Base-by-base conservation (phyloP, 2,329 filamentous ascomycete species). In the Talaromyces sp. region DNA sequence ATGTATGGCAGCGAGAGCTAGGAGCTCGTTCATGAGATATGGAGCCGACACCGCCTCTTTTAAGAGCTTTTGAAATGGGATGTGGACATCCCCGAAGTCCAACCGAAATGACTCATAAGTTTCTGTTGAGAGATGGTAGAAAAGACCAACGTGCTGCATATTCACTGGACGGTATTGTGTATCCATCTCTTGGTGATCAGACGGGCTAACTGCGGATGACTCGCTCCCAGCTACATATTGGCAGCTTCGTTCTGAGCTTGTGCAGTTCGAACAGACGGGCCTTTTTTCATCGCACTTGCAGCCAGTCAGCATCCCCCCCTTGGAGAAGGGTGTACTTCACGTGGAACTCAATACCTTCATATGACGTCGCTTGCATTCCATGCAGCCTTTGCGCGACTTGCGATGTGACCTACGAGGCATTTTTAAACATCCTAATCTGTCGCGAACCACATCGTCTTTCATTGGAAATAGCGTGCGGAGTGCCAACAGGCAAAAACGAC, bases 11-110 rank as follows among this genome's bases (percentile, higher is more conserved):
- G 57, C 33, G 27, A 59, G 40, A n/a, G 50, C 57, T 23, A 59
- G 50, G 27, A 59, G 16, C 18, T 59, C 33, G 34, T 59, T 59
- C 57, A 59, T 59, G 5, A 59, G 57, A 47, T 59, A 59, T 5
- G 57, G 36, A n/a, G 36, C 57, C 5, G 30, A 28, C 7, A 59
- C 34, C 16, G 33, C 42, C 33, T 53, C 28, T 40, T 59, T 52
- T 31, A 18, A 40, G 57, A 59, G n/a, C 36, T n/a, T 18, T 18
- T 27, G 9, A 47, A 33, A 10, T 23, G 18, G 42, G n/a, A 47
- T 18, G 5, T 47, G 42, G 5, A n/a, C n/a, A 47, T 23, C 5
- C 4, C 14, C 1, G 4, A 5, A 5, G 3, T 34, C 33, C 10
- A 9, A 34, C 9, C 33, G 9, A 10, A 34, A 34, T 34, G 33